Conservation (phyloP, 2,329 filamentous ascomycete genomes). For the Arthrobotrys iridis region DNA sequence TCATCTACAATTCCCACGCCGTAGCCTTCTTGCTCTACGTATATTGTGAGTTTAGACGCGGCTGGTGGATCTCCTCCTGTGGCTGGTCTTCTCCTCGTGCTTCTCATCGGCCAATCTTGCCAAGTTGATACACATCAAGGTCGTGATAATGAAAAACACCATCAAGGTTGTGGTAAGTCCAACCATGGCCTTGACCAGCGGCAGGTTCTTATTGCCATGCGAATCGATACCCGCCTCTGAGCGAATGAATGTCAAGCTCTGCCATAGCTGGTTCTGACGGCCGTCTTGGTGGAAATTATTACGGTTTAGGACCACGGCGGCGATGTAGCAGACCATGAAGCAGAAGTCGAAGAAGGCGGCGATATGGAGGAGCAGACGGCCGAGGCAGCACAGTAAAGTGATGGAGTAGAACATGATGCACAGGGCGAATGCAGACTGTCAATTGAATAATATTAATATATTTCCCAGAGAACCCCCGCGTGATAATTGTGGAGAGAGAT, state of each 20-base stretch:
- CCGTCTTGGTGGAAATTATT: conserved; percentile 50
- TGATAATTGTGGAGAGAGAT: neutral
- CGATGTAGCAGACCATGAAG: conserved; percentile 53
- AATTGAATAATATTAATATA: neutral
- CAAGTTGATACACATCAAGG: conserved; percentile 46
- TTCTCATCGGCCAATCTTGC: conserved; percentile 48
- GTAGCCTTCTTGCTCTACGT: neutral
- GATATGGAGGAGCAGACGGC: conserved; percentile 51
- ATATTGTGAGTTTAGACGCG: conserved; percentile 5
- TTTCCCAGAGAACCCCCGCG: neutral
- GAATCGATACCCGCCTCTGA: conserved; percentile 10
- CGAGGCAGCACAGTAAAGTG: conserved; percentile 50
- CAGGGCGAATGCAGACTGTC: conserved; percentile 46
- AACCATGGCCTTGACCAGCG: conserved; percentile 36
- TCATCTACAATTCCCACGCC: neutral
- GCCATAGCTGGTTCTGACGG: conserved; percentile 30
- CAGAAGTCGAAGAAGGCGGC: conserved; percentile 54
- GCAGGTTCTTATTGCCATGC: conserved; percentile 30
- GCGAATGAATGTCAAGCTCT: conserved; percentile 23
- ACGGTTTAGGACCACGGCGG: conserved; percentile 44
- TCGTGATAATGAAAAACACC: conserved; percentile 48
- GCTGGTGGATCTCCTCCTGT: conserved; percentile 32
- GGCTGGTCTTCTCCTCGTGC: conserved; percentile 50
- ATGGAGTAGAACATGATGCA: conserved; percentile 51
- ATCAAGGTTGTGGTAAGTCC: conserved; percentile 45